These are phyloP conservation scores for Fusarium penzigii DNA, from an alignment of 2,329 filamentous ascomycete genomes.

Conservation along the genomic window DNA sequence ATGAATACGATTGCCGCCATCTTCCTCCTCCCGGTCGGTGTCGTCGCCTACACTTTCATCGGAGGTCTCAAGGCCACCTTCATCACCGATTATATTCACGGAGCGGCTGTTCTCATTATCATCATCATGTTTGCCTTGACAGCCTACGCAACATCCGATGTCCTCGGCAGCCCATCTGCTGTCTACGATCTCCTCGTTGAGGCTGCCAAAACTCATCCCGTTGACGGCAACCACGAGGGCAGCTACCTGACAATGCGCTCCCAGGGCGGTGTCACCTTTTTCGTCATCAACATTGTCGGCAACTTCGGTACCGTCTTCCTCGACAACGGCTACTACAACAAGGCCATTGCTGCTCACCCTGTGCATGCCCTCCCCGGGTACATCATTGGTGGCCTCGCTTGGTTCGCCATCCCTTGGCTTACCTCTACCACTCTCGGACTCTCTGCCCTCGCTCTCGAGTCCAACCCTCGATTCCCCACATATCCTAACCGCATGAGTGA, in stretches of 20 bases:
- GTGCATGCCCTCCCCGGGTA: conserved; percentile 89
- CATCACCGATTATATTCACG: conserved; percentile 82
- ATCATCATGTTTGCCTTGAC: conserved; percentile 83
- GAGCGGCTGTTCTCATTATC: conserved; percentile 76
- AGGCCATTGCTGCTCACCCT: conserved; percentile 85
- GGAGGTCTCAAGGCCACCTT: conserved; percentile 85
- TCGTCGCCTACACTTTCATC: conserved; percentile 70
- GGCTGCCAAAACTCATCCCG: conserved; percentile 68
- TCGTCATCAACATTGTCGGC: conserved; percentile 82
- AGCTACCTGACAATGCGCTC: conserved; percentile 82
- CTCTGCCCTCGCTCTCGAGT: conserved; percentile 75
- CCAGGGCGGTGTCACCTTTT: conserved; percentile 77
- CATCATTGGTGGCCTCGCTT: conserved; percentile 79
- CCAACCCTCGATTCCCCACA: conserved; percentile 70
- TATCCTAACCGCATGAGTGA: conserved; percentile 71
- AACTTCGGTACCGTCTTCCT: conserved; percentile 84
- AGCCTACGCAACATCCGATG: conserved; percentile 71
- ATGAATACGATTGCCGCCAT: conserved; percentile 72
- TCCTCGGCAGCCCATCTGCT: conserved; percentile 70
- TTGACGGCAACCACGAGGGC: conserved; percentile 75
- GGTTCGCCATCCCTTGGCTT: conserved; percentile 94
- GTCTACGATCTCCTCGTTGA: conserved; percentile 77
- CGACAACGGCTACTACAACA: conserved; percentile 92
- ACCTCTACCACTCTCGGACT: conserved; percentile 86
- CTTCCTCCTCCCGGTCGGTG: conserved; percentile 77